These are phyloP conservation scores for Mangifera indica DNA, from an alignment of 345 rosid species.

Conservation along the genomic window DNA sequence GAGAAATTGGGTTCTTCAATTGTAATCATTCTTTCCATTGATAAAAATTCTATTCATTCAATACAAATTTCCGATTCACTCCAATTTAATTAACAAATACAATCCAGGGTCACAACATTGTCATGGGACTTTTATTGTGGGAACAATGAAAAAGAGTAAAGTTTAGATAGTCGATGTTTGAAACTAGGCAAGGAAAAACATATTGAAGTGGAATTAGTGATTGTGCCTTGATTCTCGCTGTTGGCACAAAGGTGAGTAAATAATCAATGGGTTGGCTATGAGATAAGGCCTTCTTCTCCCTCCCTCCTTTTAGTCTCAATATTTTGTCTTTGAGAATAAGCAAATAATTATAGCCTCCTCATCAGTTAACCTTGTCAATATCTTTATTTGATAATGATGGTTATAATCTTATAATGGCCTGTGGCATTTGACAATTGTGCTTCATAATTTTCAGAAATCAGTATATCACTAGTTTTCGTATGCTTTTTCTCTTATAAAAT, in stretches of 20 bases:
- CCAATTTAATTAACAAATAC: no score
- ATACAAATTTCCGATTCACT: no score
- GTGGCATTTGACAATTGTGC: not conserved
- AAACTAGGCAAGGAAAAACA: not conserved
- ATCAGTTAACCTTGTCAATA: not conserved
- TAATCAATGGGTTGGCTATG: not conserved
- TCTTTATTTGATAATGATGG: not conserved
- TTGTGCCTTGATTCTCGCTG: not conserved
- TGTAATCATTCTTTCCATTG: no score
- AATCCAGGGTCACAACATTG: not conserved
- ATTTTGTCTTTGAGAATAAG: not conserved
- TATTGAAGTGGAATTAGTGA: conserved; percentile 1
- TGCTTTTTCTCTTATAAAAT: not conserved
- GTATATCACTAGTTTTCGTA: not conserved
- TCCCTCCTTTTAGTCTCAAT: not conserved
- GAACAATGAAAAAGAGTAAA: not conserved
- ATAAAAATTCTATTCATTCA: no score
- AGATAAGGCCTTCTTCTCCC: not conserved
- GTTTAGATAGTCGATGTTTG: not conserved
- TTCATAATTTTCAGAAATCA: no score
- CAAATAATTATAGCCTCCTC: not conserved
- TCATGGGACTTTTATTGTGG: not conserved
- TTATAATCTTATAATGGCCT: not conserved
- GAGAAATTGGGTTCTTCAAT: no score
- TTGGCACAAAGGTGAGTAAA: not conserved